Base-by-base conservation (phyloP, 352 stramenopile genomes). In the Elongisporangium senticosum region DNA sequence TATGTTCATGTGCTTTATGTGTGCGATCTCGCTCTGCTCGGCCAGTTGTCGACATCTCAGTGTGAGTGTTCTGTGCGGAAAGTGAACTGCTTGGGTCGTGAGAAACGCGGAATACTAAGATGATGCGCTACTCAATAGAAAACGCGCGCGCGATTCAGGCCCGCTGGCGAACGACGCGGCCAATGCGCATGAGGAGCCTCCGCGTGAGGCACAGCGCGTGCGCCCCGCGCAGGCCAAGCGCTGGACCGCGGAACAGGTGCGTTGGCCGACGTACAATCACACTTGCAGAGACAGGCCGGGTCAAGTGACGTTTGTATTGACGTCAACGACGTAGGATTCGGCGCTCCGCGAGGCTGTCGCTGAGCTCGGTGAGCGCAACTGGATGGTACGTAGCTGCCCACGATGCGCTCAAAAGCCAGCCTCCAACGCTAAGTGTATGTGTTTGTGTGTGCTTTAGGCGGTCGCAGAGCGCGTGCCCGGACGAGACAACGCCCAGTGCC, bases 331-430 rank as follows among this genome's bases (percentile, higher is more conserved):
- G 53, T 65, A 81, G 83, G 89, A 96, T 57, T 79, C 94, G 15
- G 84, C 83, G 39, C 73, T 96, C 21, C 86, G 86, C 23, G 62
- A 74, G 20, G 89, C 84, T 7, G 86, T 96, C 14, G 76, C 77
- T 3, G 79, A 90, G 59, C 79, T 90, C 21, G 87, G 86, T 6
- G 77, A 90, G 50, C 72, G 80, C n/a, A 95, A 96, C 69, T 96
- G 89, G 89, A 95, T 94, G 78, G 85, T 93, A 33, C 23, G 68
- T 64, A 2, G 24, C 1, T 10, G 0, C 10, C 19, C 39, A 7
- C 0, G 23, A 3, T 14, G 13, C 6, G 7, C 0, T 4, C 1
- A 4, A 17, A 2, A 4, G n/a, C n/a, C 6, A 43, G 7, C 4
- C 15, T 20, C 17, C 2, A 15, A 40, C 8, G 51, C 19, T n/a